Base-by-base conservation (phyloP, 106 monocot genomes). In the Dioscorea zingiberensis region DNA sequence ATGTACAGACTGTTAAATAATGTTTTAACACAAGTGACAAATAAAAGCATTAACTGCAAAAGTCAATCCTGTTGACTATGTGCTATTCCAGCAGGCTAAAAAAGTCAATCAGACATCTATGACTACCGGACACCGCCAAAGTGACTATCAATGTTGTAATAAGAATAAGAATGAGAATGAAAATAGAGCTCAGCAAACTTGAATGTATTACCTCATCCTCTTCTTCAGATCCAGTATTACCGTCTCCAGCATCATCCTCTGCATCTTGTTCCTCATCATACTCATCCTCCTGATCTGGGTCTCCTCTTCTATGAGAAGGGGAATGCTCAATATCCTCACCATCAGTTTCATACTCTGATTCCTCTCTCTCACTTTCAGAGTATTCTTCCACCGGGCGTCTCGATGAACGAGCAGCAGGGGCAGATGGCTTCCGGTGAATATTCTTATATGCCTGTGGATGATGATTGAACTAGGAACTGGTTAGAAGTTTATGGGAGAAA, bases 281-380 rank as follows among this genome's bases (percentile, higher is more conserved):
- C 72, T 97, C 95, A 67, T 88, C 91, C 69, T 91, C 85, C 57
- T 81, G 64, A 27, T 91, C 88, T 11, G 60, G 76, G 46, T 68
- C 75, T 14, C 58, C 73, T 62, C 63, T 65, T 59, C 25, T 62
- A n/a, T 30, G 70, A 25, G 44, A 21, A 22, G 88, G 80, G 53
- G 80, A 86, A 38, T 63, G 64, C 49, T 82, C 84, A 69, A 75
- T 73, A 62, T 89, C 90, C 60, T 94, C 90, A 3, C 87, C 90
- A 44, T 90, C 95, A 68, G 55, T 88, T 80, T 97, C 95, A 81
- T 97, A 97, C 58, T 97, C 95, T 9, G 95, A 97, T 75, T 91
- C 95, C 63, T 91, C 91, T 70, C 70, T 70, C 29, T 88, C 88
- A 76, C 85, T 88, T 60, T 88, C 88, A 64, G 80, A 86, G 62